phyloP scores from a whole-genome alignment of 164 flowering plant genomes.

The Santalum album region DNA sequence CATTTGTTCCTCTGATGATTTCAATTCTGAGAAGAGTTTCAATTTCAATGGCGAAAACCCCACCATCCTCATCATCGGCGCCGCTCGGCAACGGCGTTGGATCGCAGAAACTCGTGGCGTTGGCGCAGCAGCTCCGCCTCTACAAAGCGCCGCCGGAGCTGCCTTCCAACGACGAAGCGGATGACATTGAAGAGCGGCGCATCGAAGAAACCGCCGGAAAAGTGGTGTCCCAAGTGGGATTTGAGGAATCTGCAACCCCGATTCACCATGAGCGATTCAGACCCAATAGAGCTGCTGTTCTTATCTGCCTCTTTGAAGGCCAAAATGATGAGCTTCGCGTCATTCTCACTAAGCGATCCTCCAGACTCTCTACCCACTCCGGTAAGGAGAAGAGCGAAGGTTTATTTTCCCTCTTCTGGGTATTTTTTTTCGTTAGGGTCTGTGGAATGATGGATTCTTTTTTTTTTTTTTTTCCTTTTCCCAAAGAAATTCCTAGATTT shows the following conservation, averaged over 20 bases:
- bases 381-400: conserved; percentile 18
- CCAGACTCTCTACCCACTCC: conserved; percentile 46
- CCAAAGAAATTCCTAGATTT: no score
- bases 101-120: conserved; percentile 32
- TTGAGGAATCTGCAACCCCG: conserved; percentile 48
- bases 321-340: conserved; percentile 43
- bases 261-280: conserved; percentile 26
- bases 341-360: conserved; percentile 56
- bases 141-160: conserved; percentile 45
- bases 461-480: no score
- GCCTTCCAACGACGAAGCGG: conserved; percentile 11
- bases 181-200: conserved; percentile 29
- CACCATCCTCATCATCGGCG: background rate
- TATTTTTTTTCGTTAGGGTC: background rate
- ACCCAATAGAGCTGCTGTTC: conserved; percentile 55
- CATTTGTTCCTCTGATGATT: conserved; percentile 15
- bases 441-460: background rate
- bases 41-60: background rate
- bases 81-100: background rate
- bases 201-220: conserved; percentile 37
- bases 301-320: conserved; percentile 51
- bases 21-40: conserved; percentile 22
- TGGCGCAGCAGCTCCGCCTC: conserved; percentile 67
- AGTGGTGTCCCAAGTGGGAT: conserved; percentile 57
- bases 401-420: background rate